Conservation (phyloP, 2,329 filamentous ascomycete species). For the Fusarium sp. region DNA sequence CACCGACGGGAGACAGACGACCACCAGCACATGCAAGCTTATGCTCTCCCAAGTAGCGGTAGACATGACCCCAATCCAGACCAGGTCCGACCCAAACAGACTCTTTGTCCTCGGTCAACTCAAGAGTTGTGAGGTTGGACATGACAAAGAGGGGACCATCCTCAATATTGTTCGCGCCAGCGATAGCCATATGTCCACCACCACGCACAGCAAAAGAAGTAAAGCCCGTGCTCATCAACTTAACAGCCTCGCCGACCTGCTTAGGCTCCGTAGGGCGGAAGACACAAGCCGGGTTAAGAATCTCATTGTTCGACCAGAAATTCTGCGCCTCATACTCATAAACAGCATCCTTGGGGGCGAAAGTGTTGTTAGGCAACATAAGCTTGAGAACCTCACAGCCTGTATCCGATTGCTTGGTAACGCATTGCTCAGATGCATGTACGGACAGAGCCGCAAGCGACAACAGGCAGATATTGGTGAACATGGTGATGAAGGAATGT, state of each 20-base stretch:
- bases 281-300: conserved; percentile 20
- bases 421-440: neutral
- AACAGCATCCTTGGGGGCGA: neutral
- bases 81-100: conserved; percentile 36
- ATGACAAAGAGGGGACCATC: conserved; percentile 30
- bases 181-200: conserved; percentile 40
- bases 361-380: conserved; percentile 6
- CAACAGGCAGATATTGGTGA: conserved; percentile 5
- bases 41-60: conserved; percentile 11
- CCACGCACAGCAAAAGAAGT: conserved; percentile 36
- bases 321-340: conserved; percentile 24
- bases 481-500: neutral
- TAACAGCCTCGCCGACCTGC: conserved; percentile 6
- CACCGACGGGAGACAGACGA: conserved; percentile 33
- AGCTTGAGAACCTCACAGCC: conserved; percentile 21
- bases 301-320: conserved; percentile 34
- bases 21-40: conserved; percentile 32
- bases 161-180: conserved; percentile 37
- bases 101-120: conserved; percentile 10
- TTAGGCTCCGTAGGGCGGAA: conserved; percentile 18
- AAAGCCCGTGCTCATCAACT: neutral
- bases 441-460: conserved; percentile 7
- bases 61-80: conserved; percentile 36
- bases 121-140: conserved; percentile 27
- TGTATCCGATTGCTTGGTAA: neutral